Evolutionary conservation across 2,329 filamentous ascomycete genomes (phyloP), one percentile per base, ranked within the genome.

Genomic region (Zalaria obscura): DNA sequence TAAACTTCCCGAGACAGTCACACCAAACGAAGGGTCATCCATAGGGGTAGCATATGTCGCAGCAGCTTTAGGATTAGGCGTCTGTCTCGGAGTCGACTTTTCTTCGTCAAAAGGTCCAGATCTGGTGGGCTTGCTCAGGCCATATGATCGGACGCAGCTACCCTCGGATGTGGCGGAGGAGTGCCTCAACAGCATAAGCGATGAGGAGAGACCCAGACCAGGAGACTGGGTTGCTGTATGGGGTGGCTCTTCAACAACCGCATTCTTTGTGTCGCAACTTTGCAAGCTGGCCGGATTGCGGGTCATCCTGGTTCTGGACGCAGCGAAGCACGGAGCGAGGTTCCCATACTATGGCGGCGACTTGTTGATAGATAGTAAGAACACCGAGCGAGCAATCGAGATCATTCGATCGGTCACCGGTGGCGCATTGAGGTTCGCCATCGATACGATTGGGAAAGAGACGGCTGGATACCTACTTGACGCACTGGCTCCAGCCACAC

Each of bases 201-300:
- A 62, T 1, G 51, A 56, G 0, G 77, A 83, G 46, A 63, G 76
- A 5, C 71, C 76, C 1, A 63, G 64, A 35, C 50, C 60, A 0
- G 80, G 78, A 0, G 81, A 87, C 45, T 86, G 79, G 73, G 60
- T 87, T 34, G 76, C 75, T 2, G 74, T 87, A 37, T 87, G 82
- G 81, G 82, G 82, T 42, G 82, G 80, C 1, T 83, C 78, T 0
- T 36, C 37, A 8, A 47, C 45, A 4, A 45, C 40, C 27, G 45
- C 42, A 18, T 41, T 45, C 9, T 35, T 47, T 35, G 42, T 47
- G 27, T 42, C 40, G 3, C 81, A 87, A 51, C 67, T 87, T 1
- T 80, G 81, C 0, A 75, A 77, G 34, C 63, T 83, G 0, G 73
- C 70, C 0, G 80, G 80, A 0, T 58, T 87, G 0, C 72, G 67